These are phyloP conservation scores for Trichoderma sp. DNA, from an alignment of 2,329 filamentous ascomycete genomes.

Conservation along the genomic window DNA sequence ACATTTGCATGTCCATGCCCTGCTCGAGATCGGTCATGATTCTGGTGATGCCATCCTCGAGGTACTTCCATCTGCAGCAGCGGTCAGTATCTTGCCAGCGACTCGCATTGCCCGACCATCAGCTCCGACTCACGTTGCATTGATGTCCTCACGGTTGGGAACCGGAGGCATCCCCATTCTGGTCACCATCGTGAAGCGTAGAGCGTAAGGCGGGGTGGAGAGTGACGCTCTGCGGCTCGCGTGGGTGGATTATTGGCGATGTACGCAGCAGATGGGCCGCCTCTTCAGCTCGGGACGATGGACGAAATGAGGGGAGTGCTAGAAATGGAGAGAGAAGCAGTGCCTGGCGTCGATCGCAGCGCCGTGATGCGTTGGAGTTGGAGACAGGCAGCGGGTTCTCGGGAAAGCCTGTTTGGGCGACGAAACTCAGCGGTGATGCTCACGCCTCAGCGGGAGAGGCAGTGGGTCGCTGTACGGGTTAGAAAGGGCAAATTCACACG, in stretches of 20 bases:
- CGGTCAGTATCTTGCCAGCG: neutral
- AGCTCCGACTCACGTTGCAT: slow-evolving; percentile 49
- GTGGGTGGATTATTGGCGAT: slow-evolving; percentile 14
- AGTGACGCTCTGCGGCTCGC: slow-evolving; percentile 27
- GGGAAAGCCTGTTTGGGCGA: neutral
- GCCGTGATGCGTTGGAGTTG: neutral
- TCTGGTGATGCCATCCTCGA: slow-evolving; percentile 84
- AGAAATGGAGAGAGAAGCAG: neutral
- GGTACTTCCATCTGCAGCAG: slow-evolving; percentile 76
- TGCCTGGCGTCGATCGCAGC: neutral
- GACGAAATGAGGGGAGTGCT: neutral
- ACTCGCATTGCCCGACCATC: neutral
- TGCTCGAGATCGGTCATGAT: slow-evolving; percentile 93
- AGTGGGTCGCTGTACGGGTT: slow-evolving; percentile 7
- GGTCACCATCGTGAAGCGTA: slow-evolving; percentile 39
- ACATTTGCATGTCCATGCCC: slow-evolving; percentile 93
- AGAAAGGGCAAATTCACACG: slow-evolving; percentile 6
- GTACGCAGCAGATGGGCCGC: neutral
- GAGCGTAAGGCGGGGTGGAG: slow-evolving; percentile 26
- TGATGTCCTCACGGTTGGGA: slow-evolving; percentile 65
- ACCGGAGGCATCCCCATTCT: slow-evolving; percentile 58
- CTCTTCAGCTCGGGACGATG: neutral
- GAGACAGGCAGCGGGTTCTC: neutral
- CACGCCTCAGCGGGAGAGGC: slow-evolving; percentile 14
- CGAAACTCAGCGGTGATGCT: slow-evolving; percentile 26